Evolutionary conservation across 73 alveolate genomes (phyloP).

Genomic region (Paramecium caudatum): DNA sequence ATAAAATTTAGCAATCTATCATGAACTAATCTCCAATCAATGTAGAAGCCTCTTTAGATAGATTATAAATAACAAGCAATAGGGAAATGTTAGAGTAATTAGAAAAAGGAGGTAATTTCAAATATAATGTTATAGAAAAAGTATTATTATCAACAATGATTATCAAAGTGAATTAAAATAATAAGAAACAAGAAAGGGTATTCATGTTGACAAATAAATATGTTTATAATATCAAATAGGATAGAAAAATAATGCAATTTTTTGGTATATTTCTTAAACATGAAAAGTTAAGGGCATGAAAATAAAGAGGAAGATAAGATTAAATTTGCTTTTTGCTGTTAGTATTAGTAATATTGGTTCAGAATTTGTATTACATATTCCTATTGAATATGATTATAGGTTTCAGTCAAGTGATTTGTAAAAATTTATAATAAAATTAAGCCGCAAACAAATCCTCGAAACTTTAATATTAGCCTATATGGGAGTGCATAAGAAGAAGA

Average conservation of each 20-base stretch:
- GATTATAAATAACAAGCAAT: not conserved
- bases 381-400: constrained; percentile 76
- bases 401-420: constrained; percentile 58
- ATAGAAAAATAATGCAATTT: constrained; percentile 15
- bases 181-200: constrained; percentile 42
- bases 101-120: constrained; percentile 12
- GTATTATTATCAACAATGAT: constrained; percentile 35
- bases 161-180: constrained; percentile 44
- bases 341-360: constrained; percentile 65
- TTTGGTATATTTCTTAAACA: constrained; percentile 13
- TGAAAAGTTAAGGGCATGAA: not conserved
- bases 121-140: not conserved
- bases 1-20: no score
- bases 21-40: constrained; percentile 6
- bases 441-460: constrained; percentile 47
- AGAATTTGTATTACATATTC: constrained; percentile 74
- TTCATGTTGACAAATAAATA: constrained; percentile 23
- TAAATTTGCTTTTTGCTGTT: constrained; percentile 16
- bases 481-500: not conserved
- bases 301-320: constrained; percentile 60
- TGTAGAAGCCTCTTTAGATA: not conserved
- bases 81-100: not conserved
- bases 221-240: constrained; percentile 27
- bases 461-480: not conserved
- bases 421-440: not conserved